Conservation (phyloP, 2,329 filamentous ascomycete genomes). For the Plectosphaerella sp. region DNA sequence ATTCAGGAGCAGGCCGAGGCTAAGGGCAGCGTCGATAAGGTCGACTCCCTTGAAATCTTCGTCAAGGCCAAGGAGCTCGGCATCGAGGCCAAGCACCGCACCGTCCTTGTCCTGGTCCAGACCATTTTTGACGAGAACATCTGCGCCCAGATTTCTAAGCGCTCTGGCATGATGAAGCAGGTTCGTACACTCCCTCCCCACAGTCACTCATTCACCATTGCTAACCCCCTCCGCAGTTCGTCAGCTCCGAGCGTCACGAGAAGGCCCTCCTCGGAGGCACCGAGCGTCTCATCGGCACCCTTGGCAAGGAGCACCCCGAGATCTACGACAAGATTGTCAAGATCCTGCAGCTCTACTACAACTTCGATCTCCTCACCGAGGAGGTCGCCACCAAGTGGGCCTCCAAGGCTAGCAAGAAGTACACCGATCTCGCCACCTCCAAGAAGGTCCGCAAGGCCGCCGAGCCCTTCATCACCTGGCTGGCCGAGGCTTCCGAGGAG, state of each 20-base stretch:
- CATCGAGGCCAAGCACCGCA: slow-evolving; percentile 92
- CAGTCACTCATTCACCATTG: neutral
- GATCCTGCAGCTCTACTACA: slow-evolving; percentile 85
- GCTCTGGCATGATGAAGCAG: slow-evolving; percentile 85
- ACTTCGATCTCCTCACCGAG: slow-evolving; percentile 84
- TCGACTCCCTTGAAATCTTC: slow-evolving; percentile 89
- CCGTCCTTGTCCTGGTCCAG: slow-evolving; percentile 85
- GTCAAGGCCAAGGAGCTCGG: slow-evolving; percentile 95
- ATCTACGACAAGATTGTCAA: slow-evolving; percentile 73
- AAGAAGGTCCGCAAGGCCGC: slow-evolving; percentile 60
- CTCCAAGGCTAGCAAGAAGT: slow-evolving; percentile 95
- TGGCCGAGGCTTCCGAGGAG: slow-evolving; percentile 78
- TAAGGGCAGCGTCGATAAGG: slow-evolving; percentile 69
- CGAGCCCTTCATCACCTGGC: slow-evolving; percentile 91
- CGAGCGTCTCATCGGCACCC: slow-evolving; percentile 76
- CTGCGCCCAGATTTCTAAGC: slow-evolving; percentile 77
- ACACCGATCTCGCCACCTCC: slow-evolving; percentile 39
- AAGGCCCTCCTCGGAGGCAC: slow-evolving; percentile 93
- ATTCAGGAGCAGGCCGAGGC: slow-evolving; percentile 69
- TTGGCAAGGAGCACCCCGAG: slow-evolving; percentile 73
- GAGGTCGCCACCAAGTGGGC: slow-evolving; percentile 90
- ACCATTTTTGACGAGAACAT: slow-evolving; percentile 92
- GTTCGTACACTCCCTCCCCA: slow-evolving; percentile 34
- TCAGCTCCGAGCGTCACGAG: slow-evolving; percentile 88
- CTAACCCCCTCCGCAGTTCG: slow-evolving; percentile 50